These are phyloP conservation scores for Nitzschia inconspicua DNA, from an alignment of 108 stramenopile species.

Conservation along the genomic window DNA sequence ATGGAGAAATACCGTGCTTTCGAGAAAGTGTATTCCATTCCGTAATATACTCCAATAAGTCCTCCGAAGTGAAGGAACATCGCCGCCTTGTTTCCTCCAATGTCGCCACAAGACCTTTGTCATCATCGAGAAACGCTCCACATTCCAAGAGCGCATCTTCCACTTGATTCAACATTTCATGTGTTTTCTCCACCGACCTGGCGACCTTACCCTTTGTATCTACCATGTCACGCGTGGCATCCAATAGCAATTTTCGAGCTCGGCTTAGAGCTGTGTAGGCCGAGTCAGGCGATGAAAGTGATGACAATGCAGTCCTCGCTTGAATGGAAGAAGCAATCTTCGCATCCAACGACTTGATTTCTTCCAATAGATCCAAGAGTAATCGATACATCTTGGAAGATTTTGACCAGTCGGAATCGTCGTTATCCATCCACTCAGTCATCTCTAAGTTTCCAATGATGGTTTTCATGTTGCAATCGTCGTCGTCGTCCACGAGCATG, in stretches of 20 bases:
- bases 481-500: background rate
- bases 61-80: conserved; percentile 51
- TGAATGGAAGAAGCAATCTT: conserved; percentile 49
- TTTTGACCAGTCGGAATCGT: background rate
- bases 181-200: conserved; percentile 52
- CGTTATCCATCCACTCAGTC: conserved; percentile 19
- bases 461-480: conserved; percentile 2
- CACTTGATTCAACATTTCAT: conserved; percentile 66
- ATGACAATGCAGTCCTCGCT: conserved; percentile 49
- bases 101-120: conserved; percentile 40
- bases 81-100: conserved; percentile 35
- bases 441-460: conserved; percentile 1
- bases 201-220: conserved; percentile 8
- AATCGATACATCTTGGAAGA: conserved; percentile 35
- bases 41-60: conserved; percentile 50
- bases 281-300: conserved; percentile 51
- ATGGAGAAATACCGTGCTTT: conserved; percentile 72
- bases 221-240: conserved; percentile 25
- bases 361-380: conserved; percentile 54
- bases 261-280: conserved; percentile 58
- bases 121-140: conserved; percentile 47
- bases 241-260: conserved; percentile 49
- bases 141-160: conserved; percentile 58
- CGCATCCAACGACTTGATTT: conserved; percentile 42
- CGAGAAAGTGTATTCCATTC: conserved; percentile 80